These are phyloP conservation scores for Mycena latifolia DNA, from an alignment of 768 basidiomycete genomes.

Conservation along the genomic window DNA sequence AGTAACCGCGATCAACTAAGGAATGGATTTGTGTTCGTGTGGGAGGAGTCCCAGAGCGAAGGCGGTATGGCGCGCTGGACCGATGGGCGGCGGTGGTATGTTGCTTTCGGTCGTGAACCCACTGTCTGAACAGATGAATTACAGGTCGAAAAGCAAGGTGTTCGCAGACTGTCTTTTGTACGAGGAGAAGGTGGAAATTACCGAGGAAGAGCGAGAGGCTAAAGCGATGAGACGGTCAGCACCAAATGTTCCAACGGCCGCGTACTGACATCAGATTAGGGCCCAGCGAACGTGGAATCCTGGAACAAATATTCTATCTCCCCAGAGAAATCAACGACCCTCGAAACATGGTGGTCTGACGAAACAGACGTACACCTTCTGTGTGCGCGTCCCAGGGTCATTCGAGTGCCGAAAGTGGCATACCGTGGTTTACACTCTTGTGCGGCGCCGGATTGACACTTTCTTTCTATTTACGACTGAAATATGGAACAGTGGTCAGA, in stretches of 20 bases:
- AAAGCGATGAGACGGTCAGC: too few species aligned
- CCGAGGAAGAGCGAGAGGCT: too few species aligned
- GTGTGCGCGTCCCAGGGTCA: conserved; percentile 58
- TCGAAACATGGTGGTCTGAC: conserved; percentile 68
- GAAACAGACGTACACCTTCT: conserved; percentile 73
- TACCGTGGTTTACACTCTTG: conserved; percentile 66
- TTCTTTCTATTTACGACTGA: not conserved
- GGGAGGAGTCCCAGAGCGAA: conserved; percentile 70
- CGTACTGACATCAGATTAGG: conserved; percentile 38
- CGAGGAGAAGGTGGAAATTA: too few species aligned
- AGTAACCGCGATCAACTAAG: conserved; percentile 61
- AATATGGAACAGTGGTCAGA: conserved; percentile 55
- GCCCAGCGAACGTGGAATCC: conserved; percentile 60
- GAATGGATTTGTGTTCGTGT: conserved; percentile 70
- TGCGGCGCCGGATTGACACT: conserved; percentile 39
- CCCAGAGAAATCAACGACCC: conserved; percentile 63
- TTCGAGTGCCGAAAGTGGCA: conserved; percentile 65
- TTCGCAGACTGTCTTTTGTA: conserved; percentile 69
- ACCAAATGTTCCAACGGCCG: too few species aligned
- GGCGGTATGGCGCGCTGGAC: conserved; percentile 59
- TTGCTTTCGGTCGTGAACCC: not conserved
- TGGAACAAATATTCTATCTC: conserved; percentile 52
- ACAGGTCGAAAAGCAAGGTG: conserved; percentile 74
- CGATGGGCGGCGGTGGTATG: conserved; percentile 68
- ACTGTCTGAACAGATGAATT: not conserved